Evolutionary conservation across 2,329 filamentous ascomycete genomes (phyloP).

Genomic region (Phaeosphaeriaceae sp.): DNA sequence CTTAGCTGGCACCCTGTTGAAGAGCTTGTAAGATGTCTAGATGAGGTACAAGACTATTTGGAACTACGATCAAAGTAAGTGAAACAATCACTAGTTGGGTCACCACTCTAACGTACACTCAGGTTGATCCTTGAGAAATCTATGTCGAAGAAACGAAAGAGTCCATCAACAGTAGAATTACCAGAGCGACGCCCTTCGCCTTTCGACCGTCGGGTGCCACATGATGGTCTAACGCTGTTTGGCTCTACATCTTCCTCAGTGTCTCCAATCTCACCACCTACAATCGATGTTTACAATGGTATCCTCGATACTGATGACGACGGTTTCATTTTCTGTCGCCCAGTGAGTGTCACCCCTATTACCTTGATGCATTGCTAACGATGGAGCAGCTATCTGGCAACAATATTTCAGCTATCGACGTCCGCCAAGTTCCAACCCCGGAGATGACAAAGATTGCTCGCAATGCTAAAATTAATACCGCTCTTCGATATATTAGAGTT

Average conservation of each 20-base stretch:
- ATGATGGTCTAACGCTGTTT: constrained; percentile 22
- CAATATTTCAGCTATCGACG: constrained; percentile 36
- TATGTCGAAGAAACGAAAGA: constrained; percentile 34
- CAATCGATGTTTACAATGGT: constrained; percentile 51
- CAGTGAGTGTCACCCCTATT: constrained; percentile 23
- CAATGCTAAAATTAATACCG: constrained; percentile 32
- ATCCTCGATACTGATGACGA: constrained; percentile 44
- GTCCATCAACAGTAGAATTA: constrained; percentile 19
- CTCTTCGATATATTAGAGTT: constrained; percentile 45
- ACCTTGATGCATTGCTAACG: not conserved
- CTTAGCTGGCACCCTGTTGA: constrained; percentile 53
- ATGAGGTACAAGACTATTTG: constrained; percentile 53
- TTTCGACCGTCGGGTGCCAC: constrained; percentile 18
- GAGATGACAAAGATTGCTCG: constrained; percentile 45
- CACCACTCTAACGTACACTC: constrained; percentile 5
- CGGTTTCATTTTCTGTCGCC: constrained; percentile 46
- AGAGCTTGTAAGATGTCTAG: constrained; percentile 49
- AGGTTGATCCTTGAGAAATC: constrained; percentile 15
- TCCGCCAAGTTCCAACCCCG: constrained; percentile 41
- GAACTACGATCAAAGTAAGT: constrained; percentile 35
- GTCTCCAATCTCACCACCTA: constrained; percentile 15
- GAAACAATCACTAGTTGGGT: not conserved
- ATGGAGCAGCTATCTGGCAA: constrained; percentile 14
- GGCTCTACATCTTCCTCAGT: constrained; percentile 31
- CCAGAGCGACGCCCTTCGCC: constrained; percentile 30